Conservation (phyloP, 78 protist species). For the Chrysochromulina tobinii region DNA sequence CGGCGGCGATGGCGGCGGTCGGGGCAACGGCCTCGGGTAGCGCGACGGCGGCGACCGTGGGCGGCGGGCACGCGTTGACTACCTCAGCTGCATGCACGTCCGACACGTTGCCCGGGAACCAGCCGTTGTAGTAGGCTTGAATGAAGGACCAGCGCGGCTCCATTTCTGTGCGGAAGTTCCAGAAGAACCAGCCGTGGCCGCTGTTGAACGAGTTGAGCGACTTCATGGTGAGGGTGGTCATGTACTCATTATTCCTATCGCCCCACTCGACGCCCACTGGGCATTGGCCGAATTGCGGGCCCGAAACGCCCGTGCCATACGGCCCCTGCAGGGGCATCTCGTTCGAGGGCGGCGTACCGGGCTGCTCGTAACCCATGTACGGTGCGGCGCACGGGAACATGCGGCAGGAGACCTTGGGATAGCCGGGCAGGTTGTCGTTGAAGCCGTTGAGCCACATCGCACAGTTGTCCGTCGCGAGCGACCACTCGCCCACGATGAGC, state of each 20-base stretch:
- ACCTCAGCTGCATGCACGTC: too few species aligned
- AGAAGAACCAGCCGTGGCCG: not conserved
- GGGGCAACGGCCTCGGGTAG: too few species aligned
- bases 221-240: not conserved
- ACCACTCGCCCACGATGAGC: slow-evolving; percentile 11
- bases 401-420: not conserved
- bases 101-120: not conserved
- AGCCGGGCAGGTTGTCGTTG: slow-evolving; percentile 26
- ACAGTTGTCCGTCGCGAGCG: slow-evolving; percentile 25
- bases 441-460: slow-evolving; percentile 30
- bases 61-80: too few species aligned
- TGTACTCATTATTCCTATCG: not conserved
- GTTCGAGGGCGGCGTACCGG: not conserved
- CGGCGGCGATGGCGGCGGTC: too few species aligned
- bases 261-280: not conserved
- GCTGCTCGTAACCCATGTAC: slow-evolving; percentile 3
- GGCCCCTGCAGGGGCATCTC: not conserved
- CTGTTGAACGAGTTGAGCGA: not conserved
- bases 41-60: too few species aligned
- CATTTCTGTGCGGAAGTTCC: slow-evolving; percentile 17
- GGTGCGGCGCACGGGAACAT: not conserved
- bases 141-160: not conserved
- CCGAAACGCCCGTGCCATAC: not conserved
- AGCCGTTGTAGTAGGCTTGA: not conserved
- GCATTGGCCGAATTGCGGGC: not conserved